A percentile compares a stretch with the other conserved stretches of the same genome.
Conservation (phyloP, 805 yeast genomes). For the Starmera dryadoides region DNA sequence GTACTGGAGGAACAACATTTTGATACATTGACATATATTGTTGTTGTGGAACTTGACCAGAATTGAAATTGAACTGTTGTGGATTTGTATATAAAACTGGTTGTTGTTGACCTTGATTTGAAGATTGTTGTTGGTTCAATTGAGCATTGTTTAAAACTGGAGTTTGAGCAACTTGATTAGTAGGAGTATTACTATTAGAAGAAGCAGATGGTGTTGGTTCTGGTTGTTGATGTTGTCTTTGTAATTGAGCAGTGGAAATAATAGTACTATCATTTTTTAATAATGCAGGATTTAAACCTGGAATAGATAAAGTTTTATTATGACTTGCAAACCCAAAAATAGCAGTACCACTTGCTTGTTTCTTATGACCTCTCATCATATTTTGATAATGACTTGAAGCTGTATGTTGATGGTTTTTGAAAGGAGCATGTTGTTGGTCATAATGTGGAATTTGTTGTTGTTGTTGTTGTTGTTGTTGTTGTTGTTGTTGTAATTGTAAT, state of each 20-base stretch:
- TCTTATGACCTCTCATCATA: constrained; percentile 33
- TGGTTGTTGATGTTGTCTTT: constrained; percentile 6
- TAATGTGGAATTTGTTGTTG: constrained; percentile 7
- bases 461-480: constrained; percentile 5
- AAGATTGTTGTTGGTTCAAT: too few relatives aligned
- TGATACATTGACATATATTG: too few relatives aligned
- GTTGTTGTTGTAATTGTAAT: constrained; percentile 10
- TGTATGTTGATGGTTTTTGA: constrained; percentile 8
- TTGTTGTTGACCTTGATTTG: background rate
- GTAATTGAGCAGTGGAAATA: constrained; percentile 1
- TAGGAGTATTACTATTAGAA: constrained; percentile 3
- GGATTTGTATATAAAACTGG: background rate
- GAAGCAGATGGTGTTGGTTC: constrained; percentile 3
- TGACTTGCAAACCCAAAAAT: constrained; percentile 70
- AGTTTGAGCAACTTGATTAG: background rate
- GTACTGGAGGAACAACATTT: background rate
- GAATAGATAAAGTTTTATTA: constrained; percentile 52
- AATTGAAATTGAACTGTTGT: constrained; percentile 5
- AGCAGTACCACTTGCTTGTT: constrained; percentile 72
- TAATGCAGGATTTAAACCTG: constrained; percentile 31
- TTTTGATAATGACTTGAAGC: constrained; percentile 2
- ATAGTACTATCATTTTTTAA: constrained; percentile 1
- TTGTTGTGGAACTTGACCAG: constrained; percentile 1
- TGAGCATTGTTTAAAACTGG: too few relatives aligned
- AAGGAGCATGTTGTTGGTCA: constrained; percentile 7